A percentile compares a stretch with the other conserved stretches of the same genome.
phyloP scores from a whole-genome alignment of 495 filamentous ascomycete genomes.

The Penicillium turbatum region DNA sequence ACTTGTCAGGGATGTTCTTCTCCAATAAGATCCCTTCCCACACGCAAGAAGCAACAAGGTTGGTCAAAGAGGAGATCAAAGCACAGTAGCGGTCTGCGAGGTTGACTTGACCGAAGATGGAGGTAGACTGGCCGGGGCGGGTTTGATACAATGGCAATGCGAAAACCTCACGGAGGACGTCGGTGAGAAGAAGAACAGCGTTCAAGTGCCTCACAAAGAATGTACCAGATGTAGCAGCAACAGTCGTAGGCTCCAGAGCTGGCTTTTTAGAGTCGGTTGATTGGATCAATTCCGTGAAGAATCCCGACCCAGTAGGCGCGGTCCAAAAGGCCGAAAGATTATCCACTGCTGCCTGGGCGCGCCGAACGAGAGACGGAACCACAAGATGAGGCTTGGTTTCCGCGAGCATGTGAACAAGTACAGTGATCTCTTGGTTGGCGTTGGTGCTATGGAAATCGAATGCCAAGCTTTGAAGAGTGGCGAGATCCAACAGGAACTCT shows the following conservation, averaged over 20 bases:
- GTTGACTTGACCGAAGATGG: constrained; percentile 66
- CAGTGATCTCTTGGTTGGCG: constrained; percentile 60
- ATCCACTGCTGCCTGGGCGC: constrained; percentile 64
- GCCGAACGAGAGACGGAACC: constrained; percentile 71
- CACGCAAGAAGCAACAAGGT: constrained; percentile 69
- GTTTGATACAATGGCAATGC: constrained; percentile 59
- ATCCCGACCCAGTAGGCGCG: constrained; percentile 47
- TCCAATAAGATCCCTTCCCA: constrained; percentile 78
- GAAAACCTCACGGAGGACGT: constrained; percentile 68
- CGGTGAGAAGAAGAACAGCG: constrained; percentile 66
- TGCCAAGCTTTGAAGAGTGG: constrained; percentile 70
- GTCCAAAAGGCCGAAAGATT: constrained; percentile 60
- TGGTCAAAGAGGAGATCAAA: constrained; percentile 66
- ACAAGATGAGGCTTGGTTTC: constrained; percentile 80
- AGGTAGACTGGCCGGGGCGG: constrained; percentile 48
- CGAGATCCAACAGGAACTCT: constrained; percentile 79
- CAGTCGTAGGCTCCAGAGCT: constrained; percentile 14
- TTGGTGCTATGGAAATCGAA: constrained; percentile 66
- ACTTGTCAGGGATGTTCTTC: constrained; percentile 60
- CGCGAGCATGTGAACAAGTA: constrained; percentile 72
- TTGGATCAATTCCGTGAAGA: constrained; percentile 62
- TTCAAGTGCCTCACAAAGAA: constrained; percentile 71
- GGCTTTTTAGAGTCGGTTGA: constrained; percentile 24
- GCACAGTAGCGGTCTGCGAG: constrained; percentile 71
- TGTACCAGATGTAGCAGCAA: constrained; percentile 57